Conservation (phyloP, 176 grass and related monocot species). For the Avena atlantica region DNA sequence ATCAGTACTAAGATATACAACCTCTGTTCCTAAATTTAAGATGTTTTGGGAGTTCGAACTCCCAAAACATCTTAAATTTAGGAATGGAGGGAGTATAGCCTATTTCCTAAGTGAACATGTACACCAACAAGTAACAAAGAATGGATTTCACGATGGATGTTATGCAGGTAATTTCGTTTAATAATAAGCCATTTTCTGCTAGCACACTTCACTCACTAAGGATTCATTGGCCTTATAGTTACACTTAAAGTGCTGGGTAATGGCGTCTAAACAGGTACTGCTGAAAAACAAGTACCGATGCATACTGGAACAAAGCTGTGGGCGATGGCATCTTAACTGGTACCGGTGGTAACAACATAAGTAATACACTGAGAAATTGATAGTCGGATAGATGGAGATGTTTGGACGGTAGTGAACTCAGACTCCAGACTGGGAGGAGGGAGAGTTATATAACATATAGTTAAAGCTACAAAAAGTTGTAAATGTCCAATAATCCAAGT, state of each 20-base stretch:
- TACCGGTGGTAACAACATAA: background rate
- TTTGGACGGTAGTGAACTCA: background rate
- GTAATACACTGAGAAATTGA: background rate
- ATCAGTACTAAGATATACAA: background rate
- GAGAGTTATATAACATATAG: slow-evolving; percentile 1
- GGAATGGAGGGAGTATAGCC: background rate
- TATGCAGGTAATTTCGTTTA: background rate
- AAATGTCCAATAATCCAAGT: background rate
- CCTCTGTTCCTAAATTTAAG: no score
- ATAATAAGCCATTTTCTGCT: background rate
- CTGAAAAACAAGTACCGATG: background rate
- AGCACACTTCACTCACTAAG: background rate
- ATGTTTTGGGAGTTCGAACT: no score
- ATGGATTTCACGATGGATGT: background rate
- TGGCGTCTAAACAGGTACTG: background rate
- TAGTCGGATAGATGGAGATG: background rate
- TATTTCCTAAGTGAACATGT: background rate
- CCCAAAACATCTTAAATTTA: no score
- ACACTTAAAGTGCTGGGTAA: background rate
- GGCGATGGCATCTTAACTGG: background rate
- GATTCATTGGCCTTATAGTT: background rate
- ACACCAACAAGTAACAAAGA: no score
- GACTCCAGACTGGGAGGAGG: background rate
- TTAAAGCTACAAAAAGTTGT: background rate
- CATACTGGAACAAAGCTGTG: background rate